Evolutionary conservation across 2,329 filamentous ascomycete genomes (phyloP).

Genomic region (Trichoderma arundinaceum): DNA sequence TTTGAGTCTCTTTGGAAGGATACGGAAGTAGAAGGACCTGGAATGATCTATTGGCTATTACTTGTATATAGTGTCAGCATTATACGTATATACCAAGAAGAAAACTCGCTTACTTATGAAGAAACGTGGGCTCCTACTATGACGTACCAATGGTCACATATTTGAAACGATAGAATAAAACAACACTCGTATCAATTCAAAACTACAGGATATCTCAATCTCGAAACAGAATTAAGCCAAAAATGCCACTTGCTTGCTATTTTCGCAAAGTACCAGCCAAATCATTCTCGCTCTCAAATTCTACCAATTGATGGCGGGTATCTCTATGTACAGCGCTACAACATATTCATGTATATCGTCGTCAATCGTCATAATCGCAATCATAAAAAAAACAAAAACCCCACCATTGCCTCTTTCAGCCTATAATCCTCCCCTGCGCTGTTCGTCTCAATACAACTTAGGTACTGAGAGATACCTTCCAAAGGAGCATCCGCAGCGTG

Average conservation of each 20-base stretch:
- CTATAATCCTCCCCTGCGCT: not conserved
- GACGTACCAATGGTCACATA: too few species aligned
- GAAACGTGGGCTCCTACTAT: too few species aligned
- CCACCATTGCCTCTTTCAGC: not conserved
- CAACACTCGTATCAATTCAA: not conserved
- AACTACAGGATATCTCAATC: not conserved
- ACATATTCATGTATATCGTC: slow-evolving; percentile 27
- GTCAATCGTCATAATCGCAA: slow-evolving; percentile 29
- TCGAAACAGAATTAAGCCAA: slow-evolving; percentile 22
- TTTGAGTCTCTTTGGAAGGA: too few species aligned
- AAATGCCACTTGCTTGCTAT: slow-evolving; percentile 39
- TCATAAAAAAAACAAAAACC: not conserved
- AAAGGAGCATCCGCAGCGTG: slow-evolving; percentile 11
- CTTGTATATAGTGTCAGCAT: not conserved
- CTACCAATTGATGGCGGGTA: slow-evolving; percentile 39
- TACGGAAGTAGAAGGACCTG: too few species aligned
- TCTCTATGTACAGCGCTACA: slow-evolving; percentile 42
- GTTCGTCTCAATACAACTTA: slow-evolving; percentile 2
- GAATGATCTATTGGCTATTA: not conserved
- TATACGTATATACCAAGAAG: not conserved
- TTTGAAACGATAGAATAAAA: too few species aligned
- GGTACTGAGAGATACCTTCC: slow-evolving; percentile 1
- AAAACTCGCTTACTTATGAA: not conserved
- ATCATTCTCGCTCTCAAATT: slow-evolving; percentile 38
- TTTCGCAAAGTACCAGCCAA: slow-evolving; percentile 25